Evolutionary conservation across 176 grass and related monocot genomes (phyloP).

Genomic region (Coix lacrymajobi): DNA sequence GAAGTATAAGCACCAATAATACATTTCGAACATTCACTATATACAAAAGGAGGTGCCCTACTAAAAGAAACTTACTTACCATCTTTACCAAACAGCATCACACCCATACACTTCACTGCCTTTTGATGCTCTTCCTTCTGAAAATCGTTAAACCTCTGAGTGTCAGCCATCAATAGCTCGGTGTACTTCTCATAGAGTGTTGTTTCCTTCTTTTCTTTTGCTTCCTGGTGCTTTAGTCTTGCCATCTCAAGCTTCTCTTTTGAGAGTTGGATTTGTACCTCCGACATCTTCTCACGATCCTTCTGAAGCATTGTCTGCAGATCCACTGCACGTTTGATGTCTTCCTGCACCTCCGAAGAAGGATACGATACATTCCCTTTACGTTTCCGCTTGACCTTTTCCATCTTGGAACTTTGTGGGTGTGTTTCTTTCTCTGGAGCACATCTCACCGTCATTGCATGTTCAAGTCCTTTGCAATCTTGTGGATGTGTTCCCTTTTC

Average conservation of each 20-base stretch:
- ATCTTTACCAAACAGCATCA: conserved; percentile 16
- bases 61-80: background rate
- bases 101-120: conserved; percentile 30
- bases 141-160: conserved; percentile 23
- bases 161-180: conserved; percentile 36
- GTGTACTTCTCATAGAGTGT: conserved; percentile 36
- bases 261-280: conserved; percentile 33
- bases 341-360: conserved; percentile 29
- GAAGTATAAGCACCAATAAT: background rate
- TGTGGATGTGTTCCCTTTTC: background rate
- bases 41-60: background rate
- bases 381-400: conserved; percentile 14
- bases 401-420: background rate
- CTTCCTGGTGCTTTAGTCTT: conserved; percentile 29
- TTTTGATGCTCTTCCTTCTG: conserved; percentile 28
- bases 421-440: background rate
- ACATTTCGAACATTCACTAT: background rate
- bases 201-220: conserved; percentile 23
- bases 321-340: conserved; percentile 21
- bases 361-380: background rate
- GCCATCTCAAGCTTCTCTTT: conserved; percentile 36
- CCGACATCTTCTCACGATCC: conserved; percentile 31
- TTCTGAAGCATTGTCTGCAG: conserved; percentile 37
- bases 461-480: background rate
- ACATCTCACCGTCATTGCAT: background rate